Evolutionary conservation across 2,329 filamentous ascomycete genomes (phyloP), one percentile per base, ranked within the genome.

Genomic region (Xylaria sp.): DNA sequence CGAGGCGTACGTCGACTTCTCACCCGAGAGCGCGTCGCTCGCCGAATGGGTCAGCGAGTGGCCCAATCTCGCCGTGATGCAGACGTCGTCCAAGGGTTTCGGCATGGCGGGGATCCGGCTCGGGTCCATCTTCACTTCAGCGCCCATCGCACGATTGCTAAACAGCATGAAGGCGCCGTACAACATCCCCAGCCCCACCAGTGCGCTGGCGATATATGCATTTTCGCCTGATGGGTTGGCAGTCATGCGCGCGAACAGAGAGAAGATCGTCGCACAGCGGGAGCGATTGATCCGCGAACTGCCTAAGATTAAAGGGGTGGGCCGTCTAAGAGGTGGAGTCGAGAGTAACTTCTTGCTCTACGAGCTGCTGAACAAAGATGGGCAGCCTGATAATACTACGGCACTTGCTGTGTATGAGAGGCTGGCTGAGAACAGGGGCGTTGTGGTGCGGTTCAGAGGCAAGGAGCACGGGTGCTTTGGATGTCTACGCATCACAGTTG

Each of bases 71-170:
- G 93, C 97, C 17, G 94, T 99, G 60, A 92, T 98, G 92, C 95
- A 99, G 82, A 99, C 95, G 1, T 84, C 98, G n/a, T 96, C 92
- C 72, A 99, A 99, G 78, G 95, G 93, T 0, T 99, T 99, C 74
- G 95, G 95, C 28, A 86, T 99, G 73, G 95, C 95, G 3, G 95
- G 94, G 53, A 97, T 99, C 74, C 85, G 95, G 15, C 84, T 99
- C 1, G 95, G 95, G 49, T 91, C 89, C 7, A 92, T 92, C 0
- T 99, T 97, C 75, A 86, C 92, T 4, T 86, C 88, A 9, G 83
- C 88, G 0, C 83, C 87, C 5, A 89, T 99, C 65, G 93, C 94
- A 2, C 78, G 80, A 15, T 82, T 99, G 12, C 83, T 99, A 58
- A 99, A 99, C 80, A 93, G 85, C 74, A 83, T 99, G 72, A 98